Evolutionary conservation across 805 yeast genomes (phyloP).

Genomic region (Zygosaccharomyces siamensis): DNA sequence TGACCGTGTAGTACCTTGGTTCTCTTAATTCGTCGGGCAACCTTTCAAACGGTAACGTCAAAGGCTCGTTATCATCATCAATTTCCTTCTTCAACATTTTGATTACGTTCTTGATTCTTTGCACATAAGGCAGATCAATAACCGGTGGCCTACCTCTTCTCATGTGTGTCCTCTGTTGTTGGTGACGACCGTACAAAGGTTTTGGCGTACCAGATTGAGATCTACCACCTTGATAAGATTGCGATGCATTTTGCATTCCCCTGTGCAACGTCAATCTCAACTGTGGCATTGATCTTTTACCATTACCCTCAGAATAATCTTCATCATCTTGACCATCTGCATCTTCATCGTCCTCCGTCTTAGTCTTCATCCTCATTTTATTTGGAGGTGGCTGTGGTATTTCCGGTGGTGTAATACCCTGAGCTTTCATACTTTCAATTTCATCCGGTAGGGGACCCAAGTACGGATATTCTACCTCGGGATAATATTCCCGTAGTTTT

Average conservation of each 20-base stretch:
- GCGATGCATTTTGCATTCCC: slow-evolving; percentile 10
- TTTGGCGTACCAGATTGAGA: slow-evolving; percentile 26
- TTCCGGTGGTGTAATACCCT: slow-evolving; percentile 1
- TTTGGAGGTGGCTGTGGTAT: slow-evolving; percentile 5
- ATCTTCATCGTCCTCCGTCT: slow-evolving; percentile 14
- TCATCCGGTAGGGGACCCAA: slow-evolving; percentile 67
- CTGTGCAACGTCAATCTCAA: slow-evolving; percentile 12
- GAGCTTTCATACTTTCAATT: slow-evolving; percentile 12
- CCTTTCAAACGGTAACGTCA: slow-evolving; percentile 70
- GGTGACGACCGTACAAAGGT: slow-evolving; percentile 20
- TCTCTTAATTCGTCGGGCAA: slow-evolving; percentile 62
- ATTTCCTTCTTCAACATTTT: slow-evolving; percentile 73
- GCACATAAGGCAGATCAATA: slow-evolving; percentile 55
- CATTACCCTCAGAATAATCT: slow-evolving; percentile 13
- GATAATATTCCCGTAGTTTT: slow-evolving; percentile 31
- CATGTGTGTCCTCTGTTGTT: slow-evolving; percentile 28
- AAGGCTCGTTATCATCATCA: slow-evolving; percentile 44
- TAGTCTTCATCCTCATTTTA: slow-evolving; percentile 5
- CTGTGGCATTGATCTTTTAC: slow-evolving; percentile 10
- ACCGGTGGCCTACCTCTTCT: slow-evolving; percentile 37
- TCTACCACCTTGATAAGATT: slow-evolving; percentile 11
- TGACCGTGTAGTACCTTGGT: slow-evolving; percentile 44
- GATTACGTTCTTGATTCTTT: slow-evolving; percentile 81
- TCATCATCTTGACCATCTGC: slow-evolving; percentile 16
- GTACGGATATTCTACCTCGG: slow-evolving; percentile 41